Percentiles rank a stretch among this genome's conserved stretches.
Conservation (phyloP, 176 grass and related monocot genomes). For the bread wheat (Triticum aestivum) region DNA sequence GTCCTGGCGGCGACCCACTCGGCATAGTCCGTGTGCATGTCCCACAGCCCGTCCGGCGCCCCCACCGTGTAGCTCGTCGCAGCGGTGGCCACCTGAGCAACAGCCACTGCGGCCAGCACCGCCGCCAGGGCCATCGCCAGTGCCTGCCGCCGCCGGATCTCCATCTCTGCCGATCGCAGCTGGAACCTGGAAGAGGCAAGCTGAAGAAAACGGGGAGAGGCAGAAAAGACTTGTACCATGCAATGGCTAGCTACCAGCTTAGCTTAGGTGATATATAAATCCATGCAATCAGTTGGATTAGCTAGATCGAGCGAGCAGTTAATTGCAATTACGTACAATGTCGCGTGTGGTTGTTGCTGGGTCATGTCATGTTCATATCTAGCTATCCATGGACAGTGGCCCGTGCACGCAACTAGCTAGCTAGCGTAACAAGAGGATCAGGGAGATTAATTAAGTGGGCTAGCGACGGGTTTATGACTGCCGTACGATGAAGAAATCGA, state of each 20-base stretch:
- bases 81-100: background rate
- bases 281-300: background rate
- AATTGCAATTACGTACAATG: conserved; percentile 1
- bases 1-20: conserved; percentile 48
- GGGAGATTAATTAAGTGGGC: background rate
- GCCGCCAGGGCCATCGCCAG: background rate
- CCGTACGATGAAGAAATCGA: background rate
- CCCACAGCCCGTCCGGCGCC: conserved; percentile 63
- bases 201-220: background rate
- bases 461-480: background rate
- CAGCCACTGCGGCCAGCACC: background rate
- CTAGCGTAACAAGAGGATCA: conserved; percentile 19
- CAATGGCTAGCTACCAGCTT: background rate
- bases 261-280: background rate
- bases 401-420: background rate
- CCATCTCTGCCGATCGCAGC: background rate
- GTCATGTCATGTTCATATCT: conserved; percentile 4
- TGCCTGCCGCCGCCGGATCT: background rate
- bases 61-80: conserved; percentile 61
- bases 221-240: background rate
- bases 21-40: conserved; percentile 55
- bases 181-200: background rate
- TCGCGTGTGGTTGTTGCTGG: background rate
- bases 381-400: background rate
- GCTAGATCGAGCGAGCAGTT: background rate